Conservation (phyloP, 108 stramenopile species). For the Cyclotella cryptica region DNA sequence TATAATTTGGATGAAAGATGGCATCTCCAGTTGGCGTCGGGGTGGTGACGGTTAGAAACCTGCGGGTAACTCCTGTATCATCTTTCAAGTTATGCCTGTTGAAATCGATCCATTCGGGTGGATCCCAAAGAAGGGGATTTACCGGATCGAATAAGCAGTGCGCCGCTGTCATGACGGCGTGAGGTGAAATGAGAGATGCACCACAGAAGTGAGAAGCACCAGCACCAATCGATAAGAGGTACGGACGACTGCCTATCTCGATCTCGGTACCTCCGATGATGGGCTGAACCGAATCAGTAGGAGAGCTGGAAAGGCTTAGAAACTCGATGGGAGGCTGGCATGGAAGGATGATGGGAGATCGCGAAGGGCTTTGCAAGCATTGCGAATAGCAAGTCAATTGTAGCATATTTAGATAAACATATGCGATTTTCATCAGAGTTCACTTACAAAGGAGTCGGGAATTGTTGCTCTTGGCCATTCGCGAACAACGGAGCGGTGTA, state of each 20-base stretch:
- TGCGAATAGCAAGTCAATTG: too few relatives aligned
- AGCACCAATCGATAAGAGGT: background rate
- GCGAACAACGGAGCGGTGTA: too few relatives aligned
- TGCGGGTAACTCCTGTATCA: background rate
- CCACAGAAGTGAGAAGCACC: background rate
- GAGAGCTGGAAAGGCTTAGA: too few relatives aligned
- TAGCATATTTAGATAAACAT: too few relatives aligned
- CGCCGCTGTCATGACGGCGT: background rate
- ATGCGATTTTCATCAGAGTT: too few relatives aligned
- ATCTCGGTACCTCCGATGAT: background rate
- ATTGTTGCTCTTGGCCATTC: too few relatives aligned
- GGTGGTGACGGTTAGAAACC: background rate
- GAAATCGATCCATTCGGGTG: background rate
- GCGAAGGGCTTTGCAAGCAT: too few relatives aligned
- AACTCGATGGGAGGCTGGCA: too few relatives aligned
- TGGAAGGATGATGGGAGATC: too few relatives aligned
- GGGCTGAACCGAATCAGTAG: too few relatives aligned
- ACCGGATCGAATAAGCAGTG: background rate
- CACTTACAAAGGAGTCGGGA: too few relatives aligned
- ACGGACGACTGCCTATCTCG: background rate
- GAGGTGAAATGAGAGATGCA: slow-evolving; percentile 8
- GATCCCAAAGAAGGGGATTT: background rate
- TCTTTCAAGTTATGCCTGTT: background rate
- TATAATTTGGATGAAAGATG: background rate
- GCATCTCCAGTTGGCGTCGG: too few relatives aligned